Evolutionary conservation across 306 rosid species (phyloP).

Genomic region (Trifolium dubium): DNA sequence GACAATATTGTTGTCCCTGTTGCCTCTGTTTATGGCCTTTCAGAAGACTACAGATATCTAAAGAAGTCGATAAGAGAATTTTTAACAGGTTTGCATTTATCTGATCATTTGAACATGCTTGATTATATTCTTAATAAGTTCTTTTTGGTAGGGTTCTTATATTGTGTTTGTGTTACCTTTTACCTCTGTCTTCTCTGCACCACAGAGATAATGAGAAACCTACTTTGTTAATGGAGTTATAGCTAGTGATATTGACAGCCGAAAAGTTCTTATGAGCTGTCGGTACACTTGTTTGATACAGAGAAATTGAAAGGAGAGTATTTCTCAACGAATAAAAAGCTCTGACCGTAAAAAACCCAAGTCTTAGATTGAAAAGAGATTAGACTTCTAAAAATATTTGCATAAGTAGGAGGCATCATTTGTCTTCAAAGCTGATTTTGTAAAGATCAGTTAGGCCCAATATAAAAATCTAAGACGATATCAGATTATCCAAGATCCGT

Average conservation of each 20-base stretch:
- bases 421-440: too few relatives aligned
- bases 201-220: neutral
- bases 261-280: neutral
- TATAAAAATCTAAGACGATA: too few relatives aligned
- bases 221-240: neutral
- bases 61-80: slow-evolving; percentile 78
- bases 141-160: neutral
- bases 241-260: neutral
- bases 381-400: too few relatives aligned
- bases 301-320: neutral
- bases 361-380: too few relatives aligned
- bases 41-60: slow-evolving; percentile 77
- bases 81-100: slow-evolving; percentile 70
- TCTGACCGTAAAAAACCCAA: neutral
- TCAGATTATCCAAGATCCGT: too few relatives aligned
- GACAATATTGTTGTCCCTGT: slow-evolving; percentile 83
- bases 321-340: neutral
- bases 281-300: neutral
- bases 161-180: neutral
- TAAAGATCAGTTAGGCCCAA: too few relatives aligned
- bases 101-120: neutral
- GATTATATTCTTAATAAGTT: neutral
- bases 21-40: slow-evolving; percentile 81
- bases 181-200: neutral
- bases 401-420: too few relatives aligned